phyloP scores from a whole-genome alignment of 495 filamentous ascomycete species.

The Penicillium goetzii region DNA sequence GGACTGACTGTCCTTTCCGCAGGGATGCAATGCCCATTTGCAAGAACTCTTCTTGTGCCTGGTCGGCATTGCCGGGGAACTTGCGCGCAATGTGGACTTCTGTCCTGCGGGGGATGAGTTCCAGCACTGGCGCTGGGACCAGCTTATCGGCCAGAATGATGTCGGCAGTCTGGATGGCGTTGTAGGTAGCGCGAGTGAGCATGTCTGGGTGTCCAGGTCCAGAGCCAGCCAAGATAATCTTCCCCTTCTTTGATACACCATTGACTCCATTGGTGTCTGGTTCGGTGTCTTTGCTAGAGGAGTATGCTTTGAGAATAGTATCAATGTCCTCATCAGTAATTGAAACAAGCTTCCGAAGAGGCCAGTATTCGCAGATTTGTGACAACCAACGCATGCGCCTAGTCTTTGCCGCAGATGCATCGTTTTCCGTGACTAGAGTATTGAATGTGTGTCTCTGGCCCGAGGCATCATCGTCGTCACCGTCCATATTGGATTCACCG shows the following conservation, averaged over 20 bases:
- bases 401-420: conserved; percentile 73
- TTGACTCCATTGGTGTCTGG: conserved; percentile 26
- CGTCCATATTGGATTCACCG: conserved; percentile 48
- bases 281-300: conserved; percentile 32
- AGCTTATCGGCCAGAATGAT: conserved; percentile 95
- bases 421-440: conserved; percentile 71
- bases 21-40: conserved; percentile 73
- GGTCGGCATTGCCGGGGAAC: conserved; percentile 95
- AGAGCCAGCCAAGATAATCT: conserved; percentile 88
- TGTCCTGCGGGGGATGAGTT: conserved; percentile 87
- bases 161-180: conserved; percentile 82
- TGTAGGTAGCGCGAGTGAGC: conserved; percentile 84
- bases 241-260: conserved; percentile 49
- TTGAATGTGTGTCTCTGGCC: conserved; percentile 92
- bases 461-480: conserved; percentile 77
- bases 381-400: conserved; percentile 89
- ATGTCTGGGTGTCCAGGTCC: conserved; percentile 92
- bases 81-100: conserved; percentile 92
- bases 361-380: conserved; percentile 99
- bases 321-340: conserved; percentile 82
- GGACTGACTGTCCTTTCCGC: conserved; percentile 72
- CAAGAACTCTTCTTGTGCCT: conserved; percentile 90
- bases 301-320: conserved; percentile 69
- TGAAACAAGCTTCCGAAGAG: conserved; percentile 74
- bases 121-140: conserved; percentile 82